phyloP scores from a whole-genome alignment of 345 rosid genomes.

The Salix brachista region DNA sequence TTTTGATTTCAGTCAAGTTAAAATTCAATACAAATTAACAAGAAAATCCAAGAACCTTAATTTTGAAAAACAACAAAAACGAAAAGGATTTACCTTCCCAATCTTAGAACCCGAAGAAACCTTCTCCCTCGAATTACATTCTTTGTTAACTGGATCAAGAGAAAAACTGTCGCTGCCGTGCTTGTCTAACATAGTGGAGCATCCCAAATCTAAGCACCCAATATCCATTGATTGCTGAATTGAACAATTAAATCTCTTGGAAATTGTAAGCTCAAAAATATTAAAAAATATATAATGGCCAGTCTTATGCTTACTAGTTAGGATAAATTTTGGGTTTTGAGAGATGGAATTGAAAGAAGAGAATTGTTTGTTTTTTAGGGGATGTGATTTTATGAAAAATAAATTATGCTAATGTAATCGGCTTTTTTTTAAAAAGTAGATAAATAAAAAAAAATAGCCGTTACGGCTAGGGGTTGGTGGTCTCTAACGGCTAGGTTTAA shows the following conservation, averaged over 20 bases:
- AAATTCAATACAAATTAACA: background rate
- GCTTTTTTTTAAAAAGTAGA: background rate
- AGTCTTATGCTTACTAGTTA: too few relatives aligned
- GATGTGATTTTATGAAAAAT: background rate
- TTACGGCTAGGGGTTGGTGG: background rate
- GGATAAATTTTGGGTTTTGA: background rate
- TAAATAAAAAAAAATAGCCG: constrained; percentile 9
- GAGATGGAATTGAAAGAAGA: background rate
- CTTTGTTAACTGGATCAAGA: constrained; percentile 24
- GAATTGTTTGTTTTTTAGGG: background rate
- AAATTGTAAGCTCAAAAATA: background rate
- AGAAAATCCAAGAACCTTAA: background rate
- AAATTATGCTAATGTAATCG: background rate
- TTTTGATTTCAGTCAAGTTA: background rate
- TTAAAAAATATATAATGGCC: background rate
- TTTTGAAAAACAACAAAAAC: background rate
- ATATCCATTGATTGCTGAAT: constrained; percentile 45
- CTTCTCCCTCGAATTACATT: constrained; percentile 21
- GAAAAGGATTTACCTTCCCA: constrained; percentile 40
- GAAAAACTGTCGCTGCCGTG: constrained; percentile 10
- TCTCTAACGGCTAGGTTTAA: background rate
- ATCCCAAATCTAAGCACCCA: constrained; percentile 68
- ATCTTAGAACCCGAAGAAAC: constrained; percentile 34
- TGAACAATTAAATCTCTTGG: background rate
- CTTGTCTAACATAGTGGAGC: constrained; percentile 43